Evolutionary conservation across 495 filamentous ascomycete genomes (phyloP).

Genomic region (Penicillium argentinense): DNA sequence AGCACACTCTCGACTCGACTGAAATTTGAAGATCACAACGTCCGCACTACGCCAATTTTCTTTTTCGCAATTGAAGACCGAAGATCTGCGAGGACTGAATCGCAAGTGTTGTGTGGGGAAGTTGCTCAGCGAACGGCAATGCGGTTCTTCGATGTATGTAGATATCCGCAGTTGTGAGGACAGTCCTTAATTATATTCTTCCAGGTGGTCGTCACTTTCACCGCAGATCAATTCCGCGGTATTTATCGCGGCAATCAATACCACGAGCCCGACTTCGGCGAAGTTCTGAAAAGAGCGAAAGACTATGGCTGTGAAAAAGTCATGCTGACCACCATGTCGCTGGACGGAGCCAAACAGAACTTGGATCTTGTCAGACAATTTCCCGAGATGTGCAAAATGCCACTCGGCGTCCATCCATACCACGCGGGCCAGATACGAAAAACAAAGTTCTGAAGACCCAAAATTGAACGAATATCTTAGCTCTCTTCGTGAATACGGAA

Average conservation of each 20-base stretch:
- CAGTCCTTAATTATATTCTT: neutral
- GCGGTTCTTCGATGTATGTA: slow-evolving; percentile 10
- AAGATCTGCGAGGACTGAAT: no score
- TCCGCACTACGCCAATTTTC: no score
- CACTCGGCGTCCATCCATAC: slow-evolving; percentile 32
- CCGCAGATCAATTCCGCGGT: slow-evolving; percentile 33
- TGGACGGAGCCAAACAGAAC: slow-evolving; percentile 20
- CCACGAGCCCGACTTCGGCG: slow-evolving; percentile 25
- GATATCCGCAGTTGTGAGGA: neutral
- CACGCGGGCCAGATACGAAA: slow-evolving; percentile 25
- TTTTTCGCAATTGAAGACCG: no score
- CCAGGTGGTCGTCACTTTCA: slow-evolving; percentile 33
- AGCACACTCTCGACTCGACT: neutral
- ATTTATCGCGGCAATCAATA: slow-evolving; percentile 34
- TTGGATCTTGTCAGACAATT: slow-evolving; percentile 17
- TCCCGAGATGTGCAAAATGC: slow-evolving; percentile 29
- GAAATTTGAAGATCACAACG: no score
- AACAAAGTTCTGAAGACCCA: neutral
- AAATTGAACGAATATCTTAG: slow-evolving; percentile 8
- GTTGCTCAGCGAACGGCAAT: neutral
- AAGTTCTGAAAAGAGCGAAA: slow-evolving; percentile 25
- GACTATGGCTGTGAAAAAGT: slow-evolving; percentile 23
- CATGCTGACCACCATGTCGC: slow-evolving; percentile 30
- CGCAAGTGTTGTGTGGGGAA: no score
- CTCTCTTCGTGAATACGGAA: slow-evolving; percentile 6